Percentiles rank a stretch among this genome's conserved stretches.
Evolutionary conservation across 768 basidiomycete genomes (phyloP).

Genomic region (Agrocybe praecox): DNA sequence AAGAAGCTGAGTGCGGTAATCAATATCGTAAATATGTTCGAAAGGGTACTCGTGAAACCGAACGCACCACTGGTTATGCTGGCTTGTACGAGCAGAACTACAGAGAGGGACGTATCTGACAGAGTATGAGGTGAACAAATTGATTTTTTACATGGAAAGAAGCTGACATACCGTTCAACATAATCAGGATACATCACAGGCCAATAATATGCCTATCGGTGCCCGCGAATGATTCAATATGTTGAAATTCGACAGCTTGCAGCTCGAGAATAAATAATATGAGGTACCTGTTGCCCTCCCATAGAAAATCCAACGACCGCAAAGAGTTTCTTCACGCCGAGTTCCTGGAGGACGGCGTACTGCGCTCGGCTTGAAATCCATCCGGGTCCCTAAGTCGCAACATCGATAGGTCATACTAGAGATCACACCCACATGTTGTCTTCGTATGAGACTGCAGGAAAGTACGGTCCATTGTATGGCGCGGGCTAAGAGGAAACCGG

Average conservation of each 20-base stretch:
- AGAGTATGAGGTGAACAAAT: neutral
- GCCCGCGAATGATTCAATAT: neutral
- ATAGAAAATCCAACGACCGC: conserved; percentile 60
- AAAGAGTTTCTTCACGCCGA: conserved; percentile 45
- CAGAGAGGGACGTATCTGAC: conserved; percentile 52
- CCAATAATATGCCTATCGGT: conserved; percentile 50
- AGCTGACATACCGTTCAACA: conserved; percentile 41
- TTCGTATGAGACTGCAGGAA: conserved; percentile 56
- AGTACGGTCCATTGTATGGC: conserved; percentile 62
- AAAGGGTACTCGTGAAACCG: neutral
- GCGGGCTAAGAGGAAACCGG: conserved; percentile 35
- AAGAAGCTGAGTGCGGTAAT: conserved; percentile 57
- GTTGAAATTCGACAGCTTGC: neutral
- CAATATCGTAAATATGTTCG: neutral
- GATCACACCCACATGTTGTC: conserved; percentile 52
- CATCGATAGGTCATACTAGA: neutral
- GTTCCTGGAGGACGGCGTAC: conserved; percentile 51
- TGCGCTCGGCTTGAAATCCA: conserved; percentile 47
- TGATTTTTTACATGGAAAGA: conserved; percentile 3
- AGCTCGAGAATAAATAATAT: neutral
- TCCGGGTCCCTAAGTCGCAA: neutral
- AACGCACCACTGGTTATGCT: conserved; percentile 54
- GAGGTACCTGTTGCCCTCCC: conserved; percentile 52
- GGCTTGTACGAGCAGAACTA: conserved; percentile 48
- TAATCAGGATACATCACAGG: conserved; percentile 56